Conservation (phyloP, 1,284 basidiomycete species). For the Mycena citricolor region DNA sequence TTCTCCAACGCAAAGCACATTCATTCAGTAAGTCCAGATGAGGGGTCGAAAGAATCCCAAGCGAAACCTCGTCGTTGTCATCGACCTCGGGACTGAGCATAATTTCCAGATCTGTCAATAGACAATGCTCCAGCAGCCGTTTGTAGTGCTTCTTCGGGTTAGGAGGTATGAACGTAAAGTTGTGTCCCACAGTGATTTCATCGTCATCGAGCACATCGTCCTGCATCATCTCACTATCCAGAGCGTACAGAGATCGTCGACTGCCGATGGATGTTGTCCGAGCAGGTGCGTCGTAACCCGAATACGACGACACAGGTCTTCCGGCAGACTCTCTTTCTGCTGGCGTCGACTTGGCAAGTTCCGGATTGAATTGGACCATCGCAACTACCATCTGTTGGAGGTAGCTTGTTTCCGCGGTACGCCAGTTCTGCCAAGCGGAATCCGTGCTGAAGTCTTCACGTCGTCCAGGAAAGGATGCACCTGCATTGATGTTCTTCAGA, state of each 20-base stretch:
- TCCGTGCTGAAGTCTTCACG: constrained; percentile 84
- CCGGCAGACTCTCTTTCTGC: constrained; percentile 49
- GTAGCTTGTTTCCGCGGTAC: constrained; percentile 78
- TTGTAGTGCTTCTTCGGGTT: constrained; percentile 86
- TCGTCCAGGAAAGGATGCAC: constrained; percentile 80
- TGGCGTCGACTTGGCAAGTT: constrained; percentile 78
- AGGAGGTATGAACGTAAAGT: constrained; percentile 89
- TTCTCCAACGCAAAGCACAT: constrained; percentile 88
- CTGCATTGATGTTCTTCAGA: constrained; percentile 88
- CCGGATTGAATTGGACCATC: constrained; percentile 87
- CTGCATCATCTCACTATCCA: constrained; percentile 33
- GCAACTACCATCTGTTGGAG: constrained; percentile 87
- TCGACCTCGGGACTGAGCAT: constrained; percentile 87
- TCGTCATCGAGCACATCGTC: constrained; percentile 61
- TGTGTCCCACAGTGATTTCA: constrained; percentile 64
- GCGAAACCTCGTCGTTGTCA: constrained; percentile 94
- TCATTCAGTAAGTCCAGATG: constrained; percentile 87
- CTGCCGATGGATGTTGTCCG: constrained; percentile 66
- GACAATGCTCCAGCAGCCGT: constrained; percentile 80
- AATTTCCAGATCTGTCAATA: constrained; percentile 84
- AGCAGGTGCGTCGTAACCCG: constrained; percentile 39
- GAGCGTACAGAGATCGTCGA: constrained; percentile 53
- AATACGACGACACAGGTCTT: constrained; percentile 58
- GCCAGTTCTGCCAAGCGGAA: constrained; percentile 84
- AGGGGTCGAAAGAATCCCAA: constrained; percentile 84